Evolutionary conservation across 2,329 filamentous ascomycete species (phyloP).

Genomic region (Peltaster fructicola): DNA sequence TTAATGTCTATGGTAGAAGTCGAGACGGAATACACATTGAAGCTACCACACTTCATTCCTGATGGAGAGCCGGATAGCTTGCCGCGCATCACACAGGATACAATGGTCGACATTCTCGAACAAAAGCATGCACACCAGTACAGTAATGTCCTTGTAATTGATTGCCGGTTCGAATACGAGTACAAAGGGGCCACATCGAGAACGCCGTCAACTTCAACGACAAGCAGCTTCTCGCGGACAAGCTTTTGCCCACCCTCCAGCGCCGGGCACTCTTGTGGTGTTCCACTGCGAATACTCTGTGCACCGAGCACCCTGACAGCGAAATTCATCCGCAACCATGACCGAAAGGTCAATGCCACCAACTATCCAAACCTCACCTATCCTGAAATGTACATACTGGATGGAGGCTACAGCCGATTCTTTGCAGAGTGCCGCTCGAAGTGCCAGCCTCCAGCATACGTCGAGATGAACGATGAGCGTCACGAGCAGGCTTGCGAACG

Average conservation of each 20-base stretch:
- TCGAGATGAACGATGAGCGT: conserved; percentile 87
- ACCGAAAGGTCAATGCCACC: conserved; percentile 71
- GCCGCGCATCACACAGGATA: conserved; percentile 68
- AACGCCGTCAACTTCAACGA: conserved; percentile 93
- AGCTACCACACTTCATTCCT: conserved; percentile 68
- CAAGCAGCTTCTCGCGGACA: conserved; percentile 66
- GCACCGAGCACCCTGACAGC: conserved; percentile 95
- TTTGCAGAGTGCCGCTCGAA: conserved; percentile 60
- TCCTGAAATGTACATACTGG: conserved; percentile 90
- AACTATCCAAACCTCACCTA: conserved; percentile 81
- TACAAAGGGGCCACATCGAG: conserved; percentile 93
- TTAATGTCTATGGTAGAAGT: conserved; percentile 65
- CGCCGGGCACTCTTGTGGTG: conserved; percentile 62
- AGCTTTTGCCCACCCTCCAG: conserved; percentile 54
- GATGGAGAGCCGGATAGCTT: conserved; percentile 71
- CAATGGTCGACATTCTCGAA: conserved; percentile 72
- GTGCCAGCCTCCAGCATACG: conserved; percentile 88
- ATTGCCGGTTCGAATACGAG: conserved; percentile 98
- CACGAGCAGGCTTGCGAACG: conserved; percentile 87
- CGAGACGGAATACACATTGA: conserved; percentile 54
- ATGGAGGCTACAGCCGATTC: conserved; percentile 91
- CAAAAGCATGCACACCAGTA: conserved; percentile 63
- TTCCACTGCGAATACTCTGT: conserved; percentile 98
- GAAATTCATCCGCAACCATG: conserved; percentile 74
- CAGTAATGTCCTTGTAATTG: conserved; percentile 71